phyloP scores from a whole-genome alignment of 1,284 basidiomycete species.

The Trichosporon inkin region DNA sequence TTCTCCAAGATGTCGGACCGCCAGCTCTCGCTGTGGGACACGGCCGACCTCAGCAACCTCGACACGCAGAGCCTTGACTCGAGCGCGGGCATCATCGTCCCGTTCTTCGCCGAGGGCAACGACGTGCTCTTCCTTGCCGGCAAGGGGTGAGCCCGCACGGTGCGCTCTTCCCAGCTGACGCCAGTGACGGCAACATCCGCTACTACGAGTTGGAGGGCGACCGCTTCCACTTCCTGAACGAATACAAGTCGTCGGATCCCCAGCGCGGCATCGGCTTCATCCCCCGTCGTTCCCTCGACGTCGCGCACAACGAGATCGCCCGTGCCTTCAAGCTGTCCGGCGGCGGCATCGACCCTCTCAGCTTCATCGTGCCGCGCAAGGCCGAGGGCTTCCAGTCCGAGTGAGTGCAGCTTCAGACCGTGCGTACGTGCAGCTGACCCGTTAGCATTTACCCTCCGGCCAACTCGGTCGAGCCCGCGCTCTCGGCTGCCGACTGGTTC shows the following conservation, averaged over 20 bases:
- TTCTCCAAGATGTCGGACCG: constrained; percentile 94
- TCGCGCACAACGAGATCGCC: constrained; percentile 90
- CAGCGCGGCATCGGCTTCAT: constrained; percentile 91
- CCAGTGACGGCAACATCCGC: constrained; percentile 84
- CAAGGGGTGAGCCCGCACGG: constrained; percentile 50
- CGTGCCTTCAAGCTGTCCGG: constrained; percentile 86
- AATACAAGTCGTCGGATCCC: constrained; percentile 86
- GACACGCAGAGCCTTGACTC: constrained; percentile 79
- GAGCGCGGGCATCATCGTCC: constrained; percentile 90
- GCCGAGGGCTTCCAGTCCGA: constrained; percentile 50
- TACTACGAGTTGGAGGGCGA: constrained; percentile 95
- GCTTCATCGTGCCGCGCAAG: constrained; percentile 89
- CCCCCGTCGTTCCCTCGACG: constrained; percentile 80
- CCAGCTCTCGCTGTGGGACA: constrained; percentile 84
- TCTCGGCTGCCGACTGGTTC: constrained; percentile 82
- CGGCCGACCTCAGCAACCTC: constrained; percentile 63
- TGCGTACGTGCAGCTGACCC: too few species aligned
- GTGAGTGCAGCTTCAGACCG: constrained; percentile 29
- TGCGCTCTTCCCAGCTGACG: neutral
- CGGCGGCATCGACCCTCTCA: constrained; percentile 75
- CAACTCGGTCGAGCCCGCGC: constrained; percentile 70
- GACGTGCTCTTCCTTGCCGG: constrained; percentile 84
- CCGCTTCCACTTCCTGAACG: constrained; percentile 70
- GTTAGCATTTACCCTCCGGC: constrained; percentile 90
- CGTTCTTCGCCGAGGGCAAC: constrained; percentile 90